These are phyloP conservation scores for Calonectria honghensis DNA, from an alignment of 2,329 filamentous ascomycete genomes.

Conservation along the genomic window DNA sequence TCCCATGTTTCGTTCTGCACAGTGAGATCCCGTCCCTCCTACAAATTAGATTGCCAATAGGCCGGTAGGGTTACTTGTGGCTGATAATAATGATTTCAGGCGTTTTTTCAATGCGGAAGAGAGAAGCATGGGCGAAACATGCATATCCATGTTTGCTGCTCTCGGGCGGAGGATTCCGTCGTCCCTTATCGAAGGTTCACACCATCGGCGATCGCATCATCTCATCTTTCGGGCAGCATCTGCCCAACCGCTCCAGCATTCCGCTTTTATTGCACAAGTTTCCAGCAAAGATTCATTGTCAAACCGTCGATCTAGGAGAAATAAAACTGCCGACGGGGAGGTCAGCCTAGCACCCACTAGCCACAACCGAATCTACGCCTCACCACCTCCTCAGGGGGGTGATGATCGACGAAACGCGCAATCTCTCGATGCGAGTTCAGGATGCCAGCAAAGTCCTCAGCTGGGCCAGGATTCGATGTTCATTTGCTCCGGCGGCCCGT, in stretches of 20 bases:
- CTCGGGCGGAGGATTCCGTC: neutral
- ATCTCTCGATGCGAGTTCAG: slow-evolving; percentile 14
- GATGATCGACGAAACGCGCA: slow-evolving; percentile 43
- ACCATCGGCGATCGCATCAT: slow-evolving; percentile 12
- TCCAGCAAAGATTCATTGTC: neutral
- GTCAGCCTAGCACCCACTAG: slow-evolving; percentile 46
- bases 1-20: slow-evolving; percentile 19
- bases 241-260: neutral
- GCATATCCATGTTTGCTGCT: slow-evolving; percentile 2
- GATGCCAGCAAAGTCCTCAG: slow-evolving; percentile 39
- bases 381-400: slow-evolving; percentile 36
- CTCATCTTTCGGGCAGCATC: neutral
- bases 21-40: slow-evolving; percentile 30
- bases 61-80: slow-evolving; percentile 29
- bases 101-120: neutral
- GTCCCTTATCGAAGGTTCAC: neutral
- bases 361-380: slow-evolving; percentile 53
- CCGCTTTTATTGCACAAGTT: neutral
- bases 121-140: neutral
- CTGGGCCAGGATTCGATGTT: slow-evolving; percentile 49
- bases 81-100: slow-evolving; percentile 17
- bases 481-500: slow-evolving; percentile 46
- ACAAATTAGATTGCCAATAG: neutral
- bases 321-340: slow-evolving; percentile 35
- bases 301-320: neutral